phyloP scores from a whole-genome alignment of 345 rosid genomes.

The Toxicodendron radicans region DNA sequence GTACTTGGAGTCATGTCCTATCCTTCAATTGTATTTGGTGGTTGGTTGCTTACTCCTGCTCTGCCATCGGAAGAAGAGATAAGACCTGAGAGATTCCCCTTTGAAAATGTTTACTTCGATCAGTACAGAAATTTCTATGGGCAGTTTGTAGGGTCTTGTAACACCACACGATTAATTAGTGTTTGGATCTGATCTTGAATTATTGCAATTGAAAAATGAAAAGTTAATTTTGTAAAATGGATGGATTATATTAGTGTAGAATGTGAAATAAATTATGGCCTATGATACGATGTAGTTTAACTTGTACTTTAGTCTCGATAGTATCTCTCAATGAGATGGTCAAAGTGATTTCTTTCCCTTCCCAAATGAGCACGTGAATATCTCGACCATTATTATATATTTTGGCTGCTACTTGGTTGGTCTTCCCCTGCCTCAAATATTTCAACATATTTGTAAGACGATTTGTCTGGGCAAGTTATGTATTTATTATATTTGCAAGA shows the following conservation, averaged over 20 bases:
- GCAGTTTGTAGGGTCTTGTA: slow-evolving; percentile 36
- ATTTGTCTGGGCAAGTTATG: no score
- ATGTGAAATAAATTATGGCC: slow-evolving; percentile 16
- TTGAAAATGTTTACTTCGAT: slow-evolving; percentile 16
- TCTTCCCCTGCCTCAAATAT: no score
- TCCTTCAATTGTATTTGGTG: slow-evolving; percentile 5
- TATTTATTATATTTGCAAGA: no score
- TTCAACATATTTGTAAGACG: no score
- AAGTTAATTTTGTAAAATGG: slow-evolving; percentile 23
- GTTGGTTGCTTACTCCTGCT: slow-evolving; percentile 14
- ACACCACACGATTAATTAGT: slow-evolving; percentile 18
- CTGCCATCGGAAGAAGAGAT: background rate
- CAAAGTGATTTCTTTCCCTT: background rate
- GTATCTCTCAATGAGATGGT: background rate
- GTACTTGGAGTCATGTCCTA: slow-evolving; percentile 9
- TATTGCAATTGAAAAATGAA: slow-evolving; percentile 17
- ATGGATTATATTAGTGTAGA: slow-evolving; percentile 23
- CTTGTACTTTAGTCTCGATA: background rate
- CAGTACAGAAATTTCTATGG: slow-evolving; percentile 8
- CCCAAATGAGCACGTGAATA: background rate
- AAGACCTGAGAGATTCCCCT: background rate
- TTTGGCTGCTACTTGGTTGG: no score
- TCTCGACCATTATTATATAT: background rate
- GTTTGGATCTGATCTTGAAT: slow-evolving; percentile 18
- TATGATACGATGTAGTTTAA: background rate